Base-by-base conservation (phyloP, 768 basidiomycete genomes). In the Rhizopogon vulgaris region DNA sequence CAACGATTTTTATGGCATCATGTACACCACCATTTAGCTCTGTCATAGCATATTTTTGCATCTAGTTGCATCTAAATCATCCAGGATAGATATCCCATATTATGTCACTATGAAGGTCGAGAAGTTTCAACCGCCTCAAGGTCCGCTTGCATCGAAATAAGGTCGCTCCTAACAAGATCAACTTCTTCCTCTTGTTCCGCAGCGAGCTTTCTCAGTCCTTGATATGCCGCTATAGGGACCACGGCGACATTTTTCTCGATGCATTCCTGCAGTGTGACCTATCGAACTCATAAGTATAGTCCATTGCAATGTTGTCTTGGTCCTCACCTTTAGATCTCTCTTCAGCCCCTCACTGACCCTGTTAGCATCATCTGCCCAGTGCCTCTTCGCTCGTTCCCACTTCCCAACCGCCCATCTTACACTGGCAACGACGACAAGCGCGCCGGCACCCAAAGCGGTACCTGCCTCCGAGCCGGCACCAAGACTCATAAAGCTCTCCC, bases 291-390 rank as follows among this genome's bases (percentile, higher is more conserved):
- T 27, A 17, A 17, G 14, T 48, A 18, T 43, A 41, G 39, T 38
- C 10, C 12, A 55, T n/a, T 30, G 58, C 49, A 41, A 48, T 43
- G 40, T 51, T 43, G 28, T 48, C 4, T 28, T 51, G 42, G 12
- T 32, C 57, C 73, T 39, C 61, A 84, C 87, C 73, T 75, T 73
- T 18, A 88, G 66, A 65, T 90, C 86, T 41, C 86, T 73, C 41
- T 76, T 73, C 36, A 87, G 70, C 0, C 87, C 84, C 43, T 82
- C 72, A 6, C 79, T 77, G 3, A 87, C 72, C 45, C 87, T 73
- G 17, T 60, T 61, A 74, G 81, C 85, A 62, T 89, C 86, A 49
- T 78, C 74, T 78, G 78, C 77, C 86, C 87, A 91, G 53, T 69
- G 71, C 51, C 66, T 70, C 63, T 85, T 84, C 3, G 81, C 80